Percentiles rank a stretch among this genome's conserved stretches.
Evolutionary conservation across 305 asterid genomes (phyloP).

Genomic region (Solanum hybrid): DNA sequence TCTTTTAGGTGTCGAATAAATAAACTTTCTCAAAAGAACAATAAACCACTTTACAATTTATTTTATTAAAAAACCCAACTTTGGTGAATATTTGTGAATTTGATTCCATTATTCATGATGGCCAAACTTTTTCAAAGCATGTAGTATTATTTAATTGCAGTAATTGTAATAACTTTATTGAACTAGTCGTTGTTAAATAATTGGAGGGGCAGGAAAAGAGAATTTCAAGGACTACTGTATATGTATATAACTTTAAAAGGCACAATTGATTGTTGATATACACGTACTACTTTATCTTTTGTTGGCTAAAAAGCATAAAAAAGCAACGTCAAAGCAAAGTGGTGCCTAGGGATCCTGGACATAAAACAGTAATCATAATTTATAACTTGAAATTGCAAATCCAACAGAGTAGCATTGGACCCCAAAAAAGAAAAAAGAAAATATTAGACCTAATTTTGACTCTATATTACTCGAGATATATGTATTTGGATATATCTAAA

Average conservation of each 20-base stretch:
- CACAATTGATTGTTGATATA: not conserved
- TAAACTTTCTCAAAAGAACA: not conserved
- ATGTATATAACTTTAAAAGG: not conserved
- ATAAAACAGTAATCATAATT: not conserved
- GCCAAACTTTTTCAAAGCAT: not conserved
- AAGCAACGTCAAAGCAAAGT: not conserved
- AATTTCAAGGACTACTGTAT: not conserved
- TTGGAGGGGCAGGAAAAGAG: not conserved
- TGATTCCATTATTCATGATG: not conserved
- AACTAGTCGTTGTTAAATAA: conserved; percentile 3
- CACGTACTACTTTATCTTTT: not conserved
- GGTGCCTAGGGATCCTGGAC: not conserved
- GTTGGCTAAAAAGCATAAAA: conserved; percentile 4
- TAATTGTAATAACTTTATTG: not conserved
- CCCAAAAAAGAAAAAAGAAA: not conserved
- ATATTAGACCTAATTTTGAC: too few species aligned
- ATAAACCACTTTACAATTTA: not conserved
- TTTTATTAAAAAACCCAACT: not conserved
- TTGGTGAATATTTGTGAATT: not conserved
- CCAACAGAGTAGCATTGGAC: not conserved
- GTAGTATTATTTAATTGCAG: not conserved
- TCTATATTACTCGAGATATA: too few species aligned
- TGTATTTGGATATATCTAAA: too few species aligned
- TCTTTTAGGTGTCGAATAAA: not conserved
- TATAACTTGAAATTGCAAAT: not conserved